Evolutionary conservation across 495 filamentous ascomycete species (phyloP).

Genomic region (Penicillium egyptiacum): DNA sequence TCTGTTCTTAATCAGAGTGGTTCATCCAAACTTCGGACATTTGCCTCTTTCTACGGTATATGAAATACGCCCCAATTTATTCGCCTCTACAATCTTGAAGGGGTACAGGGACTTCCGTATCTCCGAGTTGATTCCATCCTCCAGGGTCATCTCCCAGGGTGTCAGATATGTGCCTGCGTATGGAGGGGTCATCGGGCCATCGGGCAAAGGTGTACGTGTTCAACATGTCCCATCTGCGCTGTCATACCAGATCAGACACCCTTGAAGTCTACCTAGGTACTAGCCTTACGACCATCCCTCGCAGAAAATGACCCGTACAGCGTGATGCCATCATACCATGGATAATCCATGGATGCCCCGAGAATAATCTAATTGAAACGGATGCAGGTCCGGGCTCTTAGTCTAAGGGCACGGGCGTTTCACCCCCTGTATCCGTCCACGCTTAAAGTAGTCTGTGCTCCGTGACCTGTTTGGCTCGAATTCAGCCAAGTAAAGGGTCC

Average conservation of each 20-base stretch:
- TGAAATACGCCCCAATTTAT: neutral
- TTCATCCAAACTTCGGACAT: constrained; percentile 14
- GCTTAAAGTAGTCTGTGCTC: constrained; percentile 22
- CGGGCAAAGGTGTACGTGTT: constrained; percentile 2
- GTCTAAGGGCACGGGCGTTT: constrained; percentile 20
- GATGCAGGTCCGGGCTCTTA: constrained; percentile 15
- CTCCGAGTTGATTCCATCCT: neutral
- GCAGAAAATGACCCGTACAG: neutral
- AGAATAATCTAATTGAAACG: constrained; percentile 23
- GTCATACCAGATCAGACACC: neutral
- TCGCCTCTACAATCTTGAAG: neutral
- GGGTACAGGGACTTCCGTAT: neutral
- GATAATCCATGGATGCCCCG: no score
- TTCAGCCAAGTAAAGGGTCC: neutral
- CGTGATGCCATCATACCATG: constrained; percentile 11
- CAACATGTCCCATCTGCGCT: constrained; percentile 4
- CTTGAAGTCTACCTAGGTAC: no score
- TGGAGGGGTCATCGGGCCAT: constrained; percentile 13
- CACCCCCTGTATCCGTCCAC: constrained; percentile 16
- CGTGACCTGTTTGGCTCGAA: constrained; percentile 21
- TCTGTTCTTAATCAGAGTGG: constrained; percentile 6
- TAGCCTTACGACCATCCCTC: no score
- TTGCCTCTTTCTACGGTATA: constrained; percentile 8
- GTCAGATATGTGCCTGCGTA: constrained; percentile 11
- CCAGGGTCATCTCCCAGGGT: neutral